Evolutionary conservation across 352 stramenopile genomes (phyloP), one percentile per base, ranked within the genome.

Genomic region (Phytophthora aleatoria): DNA sequence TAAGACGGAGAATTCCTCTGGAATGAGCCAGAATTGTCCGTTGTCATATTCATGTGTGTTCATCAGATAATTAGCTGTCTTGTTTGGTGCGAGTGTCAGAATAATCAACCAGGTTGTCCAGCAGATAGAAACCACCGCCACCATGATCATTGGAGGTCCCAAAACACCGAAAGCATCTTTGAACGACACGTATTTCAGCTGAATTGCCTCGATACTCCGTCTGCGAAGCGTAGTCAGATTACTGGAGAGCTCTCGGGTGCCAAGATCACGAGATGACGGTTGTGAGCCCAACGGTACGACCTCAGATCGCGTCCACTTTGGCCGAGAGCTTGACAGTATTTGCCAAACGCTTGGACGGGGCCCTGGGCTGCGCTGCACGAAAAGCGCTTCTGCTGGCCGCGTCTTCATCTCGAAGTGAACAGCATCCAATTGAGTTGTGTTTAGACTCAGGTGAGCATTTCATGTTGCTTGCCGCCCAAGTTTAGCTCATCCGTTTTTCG

Each of bases 21-120:
- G 16, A 27, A 77, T 74, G 27, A 81, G 61, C 67, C 75, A 81
- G 30, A 83, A 81, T 12, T 61, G 39, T 1, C 58, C 67, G 13
- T 67, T 24, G 12, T 74, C 68, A 13, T 73, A 51, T 7, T 62
- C 41, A 3, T 30, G 61, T 3, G 64, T 79, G n/a, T 67, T 24
- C 63, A 76, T 76, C 45, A 79, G 55, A 12, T 53, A 57, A 24
- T 76, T 79, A 20, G 62, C 67, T 8, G 51, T 59, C 3, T 31
- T 50, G 26, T 75, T 79, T 0, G 71, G 71, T 5, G 50, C 60
- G 9, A 75, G 2, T 3, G 47, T 76, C 30, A 79, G 26, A 3
- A 55, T 30, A 35, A 76, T 66, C 2, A 76, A 45, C 71, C 62
- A 74, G n/a, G 57, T 2, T 2, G 62, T 70, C 62, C 62, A 70